Evolutionary conservation across 2,329 filamentous ascomycete species (phyloP).

Genomic region (Aspergillus calidoustus): DNA sequence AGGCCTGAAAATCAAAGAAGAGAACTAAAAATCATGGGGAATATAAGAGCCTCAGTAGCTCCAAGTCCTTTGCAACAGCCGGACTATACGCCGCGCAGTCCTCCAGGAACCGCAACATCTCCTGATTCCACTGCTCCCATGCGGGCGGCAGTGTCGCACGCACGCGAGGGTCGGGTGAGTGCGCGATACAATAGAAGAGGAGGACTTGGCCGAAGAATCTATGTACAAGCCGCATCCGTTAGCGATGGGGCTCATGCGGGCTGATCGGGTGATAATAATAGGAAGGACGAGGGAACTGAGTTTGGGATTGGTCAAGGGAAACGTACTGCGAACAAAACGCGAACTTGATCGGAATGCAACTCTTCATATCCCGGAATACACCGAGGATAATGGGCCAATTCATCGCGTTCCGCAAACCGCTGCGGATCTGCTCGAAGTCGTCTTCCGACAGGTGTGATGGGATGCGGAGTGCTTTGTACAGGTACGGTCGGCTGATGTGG

Average conservation of each 20-base stretch:
- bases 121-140: constrained; percentile 48
- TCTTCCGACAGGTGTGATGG: constrained; percentile 42
- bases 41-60: constrained; percentile 40
- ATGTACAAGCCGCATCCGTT: not conserved
- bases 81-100: constrained; percentile 45
- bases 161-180: constrained; percentile 41
- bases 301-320: not conserved
- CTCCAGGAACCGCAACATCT: constrained; percentile 47
- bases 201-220: constrained; percentile 50
- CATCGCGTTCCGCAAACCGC: constrained; percentile 46
- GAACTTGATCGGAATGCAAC: constrained; percentile 48
- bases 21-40: not conserved
- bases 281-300: too few relatives aligned
- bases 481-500: constrained; percentile 47
- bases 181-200: constrained; percentile 48
- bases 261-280: not conserved
- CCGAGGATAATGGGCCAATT: constrained; percentile 47
- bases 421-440: constrained; percentile 45
- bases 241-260: not conserved
- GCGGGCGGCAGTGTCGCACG: constrained; percentile 42
- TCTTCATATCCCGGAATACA: constrained; percentile 47
- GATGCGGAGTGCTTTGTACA: constrained; percentile 49
- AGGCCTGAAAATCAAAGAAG: not conserved
- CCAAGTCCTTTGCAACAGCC: constrained; percentile 45
- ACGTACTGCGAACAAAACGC: constrained; percentile 47